Evolutionary conservation across 139 green algal genomes (phyloP), one percentile per base, ranked within the genome.

Genomic region (Tetraselmis chui): DNA sequence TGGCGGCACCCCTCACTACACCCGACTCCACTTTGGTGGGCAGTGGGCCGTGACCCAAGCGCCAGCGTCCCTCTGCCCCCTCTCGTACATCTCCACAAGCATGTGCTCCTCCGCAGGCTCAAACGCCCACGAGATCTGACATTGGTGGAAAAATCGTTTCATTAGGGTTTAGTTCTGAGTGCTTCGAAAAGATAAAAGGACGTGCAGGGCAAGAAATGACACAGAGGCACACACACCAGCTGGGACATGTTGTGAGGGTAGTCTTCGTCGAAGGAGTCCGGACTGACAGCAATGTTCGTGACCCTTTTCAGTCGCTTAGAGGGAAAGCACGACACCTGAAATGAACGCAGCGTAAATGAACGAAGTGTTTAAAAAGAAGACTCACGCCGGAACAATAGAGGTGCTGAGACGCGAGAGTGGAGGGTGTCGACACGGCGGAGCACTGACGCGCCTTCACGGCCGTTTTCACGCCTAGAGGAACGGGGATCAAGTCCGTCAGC

Each of bases 401-500:
- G n/a, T n/a, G n/a, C n/a, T n/a, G n/a, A n/a, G n/a, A n/a, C n/a
- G n/a, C n/a, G n/a, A n/a, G n/a, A n/a, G n/a, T n/a, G n/a, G n/a
- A n/a, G n/a, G n/a, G n/a, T n/a, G n/a, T n/a, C n/a, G n/a, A n/a
- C n/a, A n/a, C n/a, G n/a, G n/a, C n/a, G n/a, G n/a, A n/a, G n/a
- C n/a, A n/a, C n/a, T n/a, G n/a, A n/a, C n/a, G 45, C 45, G 95
- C 84, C 5, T 87, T 80, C 24, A 94, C 77, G 28, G 82, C 87
- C n/a, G 82, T 58, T 0, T 86, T 76, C 31, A 87, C 79, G 1
- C 81, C 88, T 1, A 88, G 87, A 0, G 89, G 85, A 1, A 90
- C 1, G 1, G 94, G 94, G n/a, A 97, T 92, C 83, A 97, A 96
- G 80, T 94, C 93, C 1, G 93, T 96, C n/a, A 97, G 76, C 67